Evolutionary conservation across 2,329 filamentous ascomycete species (phyloP), one percentile per base, ranked within the genome.

Genomic region (Colletotrichum simmondsii): DNA sequence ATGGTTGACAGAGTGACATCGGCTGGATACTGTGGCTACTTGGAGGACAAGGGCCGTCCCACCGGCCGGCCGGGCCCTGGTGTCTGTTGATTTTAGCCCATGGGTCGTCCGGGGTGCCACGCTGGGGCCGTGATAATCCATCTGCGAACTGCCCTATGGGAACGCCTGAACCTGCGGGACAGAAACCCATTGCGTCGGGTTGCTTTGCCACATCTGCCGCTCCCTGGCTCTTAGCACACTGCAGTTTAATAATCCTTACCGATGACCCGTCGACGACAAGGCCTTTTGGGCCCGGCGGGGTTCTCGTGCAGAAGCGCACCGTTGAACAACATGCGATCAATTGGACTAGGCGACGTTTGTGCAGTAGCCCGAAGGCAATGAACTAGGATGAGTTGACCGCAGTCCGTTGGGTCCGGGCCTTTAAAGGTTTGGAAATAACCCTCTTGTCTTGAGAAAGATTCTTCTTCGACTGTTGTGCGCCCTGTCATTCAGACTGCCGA

Each of bases 1-100:
- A 24, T 42, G 16, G 6, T 32, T 37, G 14, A 60, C 30, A 68
- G 30, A 24, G 65, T 68, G 16, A 69, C 65, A 69, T 64, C 59
- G 66, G 10, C 37, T 19, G 37, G 7, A 35, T 30, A 22, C 52
- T n/a, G 10, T 26, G 2, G 3, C 57, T 19, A 11, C 10, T 26
- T 46, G 32, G 46, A 16, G 24, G 32, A 16, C 24, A 6, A 49
- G 14, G 16, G 7, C 28, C 14, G 61, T 42, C 35, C 14, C 62
- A 26, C 30, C 22, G 28, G n/a, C 66, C 14, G 42, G 30, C 22
- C 26, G 28, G 57, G 24, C 57, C 65, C 46, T 67, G 16, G 28
- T 26, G 42, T 52, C 19, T 30, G 16, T 42, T 14, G 52, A 16
- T 16, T 14, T 10, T 26, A 46, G 1, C 37, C 56, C 58, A 32